Conservation (phyloP, 768 basidiomycete genomes). For the Tephrocybe sp. region DNA sequence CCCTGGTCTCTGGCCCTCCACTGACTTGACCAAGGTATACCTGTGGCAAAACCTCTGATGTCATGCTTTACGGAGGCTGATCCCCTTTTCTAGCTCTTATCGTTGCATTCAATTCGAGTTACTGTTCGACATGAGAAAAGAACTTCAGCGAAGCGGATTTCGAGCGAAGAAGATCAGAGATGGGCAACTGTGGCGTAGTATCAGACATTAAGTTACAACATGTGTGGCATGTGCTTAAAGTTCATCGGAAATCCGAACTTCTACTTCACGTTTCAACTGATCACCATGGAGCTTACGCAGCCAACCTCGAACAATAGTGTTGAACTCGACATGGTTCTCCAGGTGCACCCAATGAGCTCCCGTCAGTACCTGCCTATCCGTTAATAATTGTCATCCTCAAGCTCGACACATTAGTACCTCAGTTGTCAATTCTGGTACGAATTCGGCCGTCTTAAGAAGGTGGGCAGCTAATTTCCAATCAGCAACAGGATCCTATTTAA, state of each 20-base stretch:
- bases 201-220: background rate
- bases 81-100: too few relatives aligned
- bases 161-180: too few relatives aligned
- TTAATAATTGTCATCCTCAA: background rate
- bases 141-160: too few relatives aligned
- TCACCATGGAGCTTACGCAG: constrained; percentile 1
- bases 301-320: constrained; percentile 12
- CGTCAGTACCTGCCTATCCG: background rate
- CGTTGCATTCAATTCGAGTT: too few relatives aligned
- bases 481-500: constrained; percentile 46
- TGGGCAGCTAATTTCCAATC: constrained; percentile 36
- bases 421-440: constrained; percentile 37
- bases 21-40: constrained; percentile 60
- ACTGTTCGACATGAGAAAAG: too few relatives aligned
- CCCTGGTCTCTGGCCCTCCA: constrained; percentile 68
- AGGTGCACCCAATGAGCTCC: constrained; percentile 17
- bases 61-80: too few relatives aligned
- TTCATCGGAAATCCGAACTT: constrained; percentile 5
- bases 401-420: constrained; percentile 26
- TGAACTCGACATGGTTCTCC: constrained; percentile 11
- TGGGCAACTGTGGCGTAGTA: background rate
- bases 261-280: background rate
- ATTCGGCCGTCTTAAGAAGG: constrained; percentile 36
- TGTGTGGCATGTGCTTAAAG: background rate
- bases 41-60: too few relatives aligned